Evolutionary conservation across 2,329 filamentous ascomycete genomes (phyloP), one percentile per base, ranked within the genome.

Genomic region (Tolypocladium capitatum): DNA sequence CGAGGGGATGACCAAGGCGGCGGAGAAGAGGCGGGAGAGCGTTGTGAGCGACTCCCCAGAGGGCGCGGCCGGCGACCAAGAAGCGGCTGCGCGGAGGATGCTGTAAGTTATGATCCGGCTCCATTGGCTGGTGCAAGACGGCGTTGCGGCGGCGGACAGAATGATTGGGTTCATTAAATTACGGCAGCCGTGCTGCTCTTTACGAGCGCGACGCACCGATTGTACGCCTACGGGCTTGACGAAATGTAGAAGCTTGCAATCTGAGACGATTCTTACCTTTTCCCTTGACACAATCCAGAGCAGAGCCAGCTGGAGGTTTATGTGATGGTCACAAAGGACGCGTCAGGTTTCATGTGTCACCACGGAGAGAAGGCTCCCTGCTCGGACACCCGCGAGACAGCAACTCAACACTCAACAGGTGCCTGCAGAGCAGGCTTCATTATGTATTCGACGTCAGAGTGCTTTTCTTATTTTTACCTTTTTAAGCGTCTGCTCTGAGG

Each of bases 1-100:
- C 46, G 67, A 73, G 51, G 70, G 70, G 2, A 70, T 78, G 70
- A 58, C 60, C 31, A 60, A 58, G 42, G 51, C 54, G 20, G 56
- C 59, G 27, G 59, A 58, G 34, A 57, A 56, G 48, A 60, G 72
- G 42, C 62, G 69, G 44, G 67, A 65, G 40, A 74, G 72, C 48
- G 57, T 67, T 4, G 57, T 65, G 14, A 72, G 67, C 53, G 57
- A 54, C 5, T 51, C 51, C 11, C 60, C 59, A 14, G 63, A 61
- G 27, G 61, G 58, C 18, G 53, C 52, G 21, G 50, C 55, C 18
- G 58, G 51, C 11, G 59, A 60, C 27, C 54, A 56, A 24, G 64
- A 68, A 40, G 63, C 65, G 30, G 57, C 60, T 33, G 60, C 63
- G 11, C 56, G 63, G 46, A 65, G 56, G 52, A 65, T 66, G 62